Evolutionary conservation across 176 grass and related monocot genomes (phyloP).

Genomic region (Oropetium thomaeum): DNA sequence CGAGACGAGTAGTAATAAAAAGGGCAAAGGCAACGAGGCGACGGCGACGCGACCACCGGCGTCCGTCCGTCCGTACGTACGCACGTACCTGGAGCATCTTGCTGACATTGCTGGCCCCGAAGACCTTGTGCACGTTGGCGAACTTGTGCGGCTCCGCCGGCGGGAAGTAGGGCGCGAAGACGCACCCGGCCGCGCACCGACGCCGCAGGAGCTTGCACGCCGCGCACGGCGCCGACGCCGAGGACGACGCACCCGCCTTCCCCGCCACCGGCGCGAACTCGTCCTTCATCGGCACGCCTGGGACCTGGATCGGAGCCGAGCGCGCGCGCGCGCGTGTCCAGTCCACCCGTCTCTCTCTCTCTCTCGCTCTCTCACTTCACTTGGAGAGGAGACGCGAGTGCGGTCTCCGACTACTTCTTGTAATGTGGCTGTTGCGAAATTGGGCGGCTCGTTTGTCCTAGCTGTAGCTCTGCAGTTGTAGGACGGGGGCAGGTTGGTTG

Average conservation of each 20-base stretch:
- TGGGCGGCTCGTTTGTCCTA: not conserved
- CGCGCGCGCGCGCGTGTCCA: too few species aligned
- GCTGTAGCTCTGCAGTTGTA: not conserved
- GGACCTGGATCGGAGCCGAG: not conserved
- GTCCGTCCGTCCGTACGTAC: too few species aligned
- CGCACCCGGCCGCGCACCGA: conserved; percentile 62
- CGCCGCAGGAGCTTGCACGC: conserved; percentile 84
- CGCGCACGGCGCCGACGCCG: conserved; percentile 50
- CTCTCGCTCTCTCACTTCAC: too few species aligned
- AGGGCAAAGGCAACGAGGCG: not conserved
- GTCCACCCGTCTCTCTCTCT: too few species aligned
- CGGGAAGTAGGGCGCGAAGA: conserved; percentile 84
- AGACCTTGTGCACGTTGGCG: conserved; percentile 80
- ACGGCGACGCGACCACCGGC: too few species aligned
- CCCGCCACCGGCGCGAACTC: conserved; percentile 14
- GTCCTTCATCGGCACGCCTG: conserved; percentile 32
- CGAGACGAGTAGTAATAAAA: too few species aligned
- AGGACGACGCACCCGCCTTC: conserved; percentile 3
- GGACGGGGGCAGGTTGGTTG: conserved; percentile 4
- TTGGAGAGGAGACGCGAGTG: not conserved
- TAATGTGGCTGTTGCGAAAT: conserved; percentile 22
- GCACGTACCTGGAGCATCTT: conserved; percentile 74
- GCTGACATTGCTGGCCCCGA: conserved; percentile 96
- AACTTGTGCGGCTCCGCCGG: conserved; percentile 74
- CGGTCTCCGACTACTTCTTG: too few species aligned